These are phyloP conservation scores for Phoma sp. DNA, from an alignment of 2,329 filamentous ascomycete species.

Conservation along the genomic window DNA sequence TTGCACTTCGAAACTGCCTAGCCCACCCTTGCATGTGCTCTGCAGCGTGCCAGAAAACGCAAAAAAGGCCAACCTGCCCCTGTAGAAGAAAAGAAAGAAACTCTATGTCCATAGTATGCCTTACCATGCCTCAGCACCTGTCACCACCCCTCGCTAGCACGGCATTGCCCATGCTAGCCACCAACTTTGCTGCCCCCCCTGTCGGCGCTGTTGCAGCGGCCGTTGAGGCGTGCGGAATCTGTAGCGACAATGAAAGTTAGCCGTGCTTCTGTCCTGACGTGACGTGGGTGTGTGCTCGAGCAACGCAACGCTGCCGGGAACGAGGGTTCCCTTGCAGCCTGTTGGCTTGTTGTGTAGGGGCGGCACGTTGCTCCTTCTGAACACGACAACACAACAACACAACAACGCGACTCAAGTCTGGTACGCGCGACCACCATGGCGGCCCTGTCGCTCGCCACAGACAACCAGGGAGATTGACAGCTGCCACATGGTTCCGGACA, in stretches of 20 bases:
- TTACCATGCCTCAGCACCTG: conserved; percentile 8
- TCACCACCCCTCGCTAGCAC: background rate
- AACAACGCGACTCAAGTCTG: conserved; percentile 9
- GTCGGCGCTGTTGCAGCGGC: conserved; percentile 15
- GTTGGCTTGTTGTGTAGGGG: conserved; percentile 7
- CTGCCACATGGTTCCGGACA: conserved; percentile 2
- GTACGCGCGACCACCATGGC: conserved; percentile 12
- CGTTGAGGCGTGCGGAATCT: conserved; percentile 3
- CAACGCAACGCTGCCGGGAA: conserved; percentile 11
- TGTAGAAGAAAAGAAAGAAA: conserved; percentile 10
- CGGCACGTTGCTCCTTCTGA: conserved; percentile 5
- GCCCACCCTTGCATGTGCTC: conserved; percentile 17
- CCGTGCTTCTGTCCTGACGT: conserved; percentile 1
- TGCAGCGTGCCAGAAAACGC: conserved; percentile 18
- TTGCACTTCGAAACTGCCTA: conserved; percentile 16
- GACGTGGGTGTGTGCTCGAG: conserved; percentile 10
- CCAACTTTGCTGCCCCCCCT: conserved; percentile 14
- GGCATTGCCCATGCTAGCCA: conserved; percentile 4
- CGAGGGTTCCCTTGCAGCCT: conserved; percentile 22
- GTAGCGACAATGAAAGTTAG: conserved; percentile 7
- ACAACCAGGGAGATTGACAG: conserved; percentile 13
- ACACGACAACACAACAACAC: conserved; percentile 6
- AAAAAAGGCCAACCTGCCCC: conserved; percentile 1
- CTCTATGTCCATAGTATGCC: conserved; percentile 5
- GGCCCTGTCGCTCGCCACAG: conserved; percentile 3